Evolutionary conservation across 2,329 filamentous ascomycete genomes (phyloP).

Genomic region (Verticillium dahliae): DNA sequence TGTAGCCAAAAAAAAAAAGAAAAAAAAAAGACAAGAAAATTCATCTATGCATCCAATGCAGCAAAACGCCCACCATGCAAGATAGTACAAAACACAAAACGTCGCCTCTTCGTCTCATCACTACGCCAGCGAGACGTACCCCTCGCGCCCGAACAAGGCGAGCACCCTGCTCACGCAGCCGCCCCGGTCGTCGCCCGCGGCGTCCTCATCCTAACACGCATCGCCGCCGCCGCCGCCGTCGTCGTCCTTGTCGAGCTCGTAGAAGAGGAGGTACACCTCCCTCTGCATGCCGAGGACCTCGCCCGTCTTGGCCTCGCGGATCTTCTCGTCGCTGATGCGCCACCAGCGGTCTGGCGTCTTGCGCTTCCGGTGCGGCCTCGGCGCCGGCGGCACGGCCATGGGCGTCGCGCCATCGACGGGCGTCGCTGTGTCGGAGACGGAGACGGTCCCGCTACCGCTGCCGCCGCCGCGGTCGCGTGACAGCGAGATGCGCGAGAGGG

Average conservation of each 20-base stretch:
- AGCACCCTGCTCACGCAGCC: background rate
- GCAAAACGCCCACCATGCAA: background rate
- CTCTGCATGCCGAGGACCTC: constrained; percentile 91
- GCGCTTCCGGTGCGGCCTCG: constrained; percentile 40
- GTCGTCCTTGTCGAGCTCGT: constrained; percentile 63
- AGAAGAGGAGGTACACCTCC: constrained; percentile 94
- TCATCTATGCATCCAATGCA: background rate
- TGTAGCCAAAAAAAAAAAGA: too few relatives aligned
- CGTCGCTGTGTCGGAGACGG: constrained; percentile 8
- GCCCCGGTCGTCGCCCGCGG: background rate
- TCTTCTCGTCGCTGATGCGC: constrained; percentile 95
- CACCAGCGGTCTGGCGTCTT: constrained; percentile 74
- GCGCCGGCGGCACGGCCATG: constrained; percentile 10
- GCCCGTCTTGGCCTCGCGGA: constrained; percentile 86
- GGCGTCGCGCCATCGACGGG: constrained; percentile 8
- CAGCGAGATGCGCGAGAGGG: constrained; percentile 40
- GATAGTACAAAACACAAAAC: background rate
- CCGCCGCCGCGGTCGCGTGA: constrained; percentile 17
- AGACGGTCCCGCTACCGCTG: background rate
- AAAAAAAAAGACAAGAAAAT: background rate
- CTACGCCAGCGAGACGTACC: background rate
- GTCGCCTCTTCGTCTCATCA: background rate
- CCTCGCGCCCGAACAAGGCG: background rate
- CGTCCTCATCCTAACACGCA: background rate
- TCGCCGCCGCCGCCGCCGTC: background rate